Conservation (phyloP, 306 rosid species). For the Phaseolus lunatus region DNA sequence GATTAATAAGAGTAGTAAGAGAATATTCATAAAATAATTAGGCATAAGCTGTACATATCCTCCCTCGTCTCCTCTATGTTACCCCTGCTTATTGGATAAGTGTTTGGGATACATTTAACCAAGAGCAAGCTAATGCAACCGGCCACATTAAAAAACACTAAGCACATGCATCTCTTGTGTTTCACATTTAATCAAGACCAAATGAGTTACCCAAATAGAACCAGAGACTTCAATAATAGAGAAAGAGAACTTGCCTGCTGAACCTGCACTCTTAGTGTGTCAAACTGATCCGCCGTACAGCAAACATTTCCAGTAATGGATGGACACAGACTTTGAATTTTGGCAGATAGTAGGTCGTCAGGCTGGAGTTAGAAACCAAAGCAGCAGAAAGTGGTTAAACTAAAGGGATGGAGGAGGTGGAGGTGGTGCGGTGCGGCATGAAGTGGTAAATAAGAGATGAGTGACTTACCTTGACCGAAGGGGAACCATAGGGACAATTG, state of each 20-base stretch:
- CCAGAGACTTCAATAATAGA: not conserved
- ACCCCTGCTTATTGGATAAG: not conserved
- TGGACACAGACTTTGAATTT: conserved; percentile 95
- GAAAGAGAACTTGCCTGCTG: conserved; percentile 75
- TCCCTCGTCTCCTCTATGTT: not conserved
- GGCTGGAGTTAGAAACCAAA: conserved; percentile 63
- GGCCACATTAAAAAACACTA: not conserved
- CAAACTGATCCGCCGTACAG: conserved; percentile 84
- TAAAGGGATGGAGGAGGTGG: not conserved
- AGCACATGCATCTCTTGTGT: not conserved
- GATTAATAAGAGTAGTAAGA: conserved; percentile 6
- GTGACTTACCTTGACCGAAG: conserved; percentile 71
- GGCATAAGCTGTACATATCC: not conserved
- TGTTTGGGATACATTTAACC: not conserved
- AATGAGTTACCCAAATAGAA: not conserved
- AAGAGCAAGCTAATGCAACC: not conserved
- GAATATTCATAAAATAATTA: not conserved
- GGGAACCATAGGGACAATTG: conserved; percentile 88
- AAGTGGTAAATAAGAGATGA: not conserved
- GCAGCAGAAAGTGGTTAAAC: not conserved
- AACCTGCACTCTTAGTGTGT: conserved; percentile 81
- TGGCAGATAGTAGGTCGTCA: conserved; percentile 77
- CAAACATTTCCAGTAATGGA: conserved; percentile 82
- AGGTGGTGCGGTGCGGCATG: not conserved
- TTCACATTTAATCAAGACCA: not conserved